Conservation (phyloP, 2,329 filamentous ascomycete species). For the Paraphaeosphaeria minitans region DNA sequence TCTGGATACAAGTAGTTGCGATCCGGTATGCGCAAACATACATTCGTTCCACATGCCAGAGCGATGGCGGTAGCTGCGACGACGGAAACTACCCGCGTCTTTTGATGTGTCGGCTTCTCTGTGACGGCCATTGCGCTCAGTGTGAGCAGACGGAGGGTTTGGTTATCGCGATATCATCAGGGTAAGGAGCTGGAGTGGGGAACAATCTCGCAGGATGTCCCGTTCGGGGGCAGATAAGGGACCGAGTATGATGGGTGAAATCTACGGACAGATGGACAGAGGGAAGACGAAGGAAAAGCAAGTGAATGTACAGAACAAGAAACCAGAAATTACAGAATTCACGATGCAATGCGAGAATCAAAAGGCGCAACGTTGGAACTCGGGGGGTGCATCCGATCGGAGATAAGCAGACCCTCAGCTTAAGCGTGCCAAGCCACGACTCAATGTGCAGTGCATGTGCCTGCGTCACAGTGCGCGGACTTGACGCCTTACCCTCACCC, state of each 20-base stretch:
- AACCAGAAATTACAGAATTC: background rate
- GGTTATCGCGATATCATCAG: slow-evolving; percentile 27
- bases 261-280: background rate
- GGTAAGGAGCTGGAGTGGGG: slow-evolving; percentile 13
- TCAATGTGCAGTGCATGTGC: background rate
- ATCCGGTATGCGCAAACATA: slow-evolving; percentile 51
- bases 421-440: slow-evolving; percentile 4
- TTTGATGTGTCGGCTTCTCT: slow-evolving; percentile 54
- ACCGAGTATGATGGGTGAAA: background rate
- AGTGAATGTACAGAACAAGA: background rate
- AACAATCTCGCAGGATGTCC: slow-evolving; percentile 5
- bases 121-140: slow-evolving; percentile 30
- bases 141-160: slow-evolving; percentile 18
- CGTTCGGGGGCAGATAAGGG: slow-evolving; percentile 11
- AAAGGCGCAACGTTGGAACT: background rate
- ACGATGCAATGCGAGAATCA: background rate
- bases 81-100: slow-evolving; percentile 78
- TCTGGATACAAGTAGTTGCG: background rate
- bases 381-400: background rate
- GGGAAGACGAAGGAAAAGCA: background rate
- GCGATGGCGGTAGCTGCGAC: slow-evolving; percentile 83
- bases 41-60: slow-evolving; percentile 91
- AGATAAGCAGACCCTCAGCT: slow-evolving; percentile 6
- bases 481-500: slow-evolving; percentile 11
- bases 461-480: slow-evolving; percentile 15